These are phyloP conservation scores for Podaxis rugospora DNA, from an alignment of 768 basidiomycete species.

Conservation along the genomic window DNA sequence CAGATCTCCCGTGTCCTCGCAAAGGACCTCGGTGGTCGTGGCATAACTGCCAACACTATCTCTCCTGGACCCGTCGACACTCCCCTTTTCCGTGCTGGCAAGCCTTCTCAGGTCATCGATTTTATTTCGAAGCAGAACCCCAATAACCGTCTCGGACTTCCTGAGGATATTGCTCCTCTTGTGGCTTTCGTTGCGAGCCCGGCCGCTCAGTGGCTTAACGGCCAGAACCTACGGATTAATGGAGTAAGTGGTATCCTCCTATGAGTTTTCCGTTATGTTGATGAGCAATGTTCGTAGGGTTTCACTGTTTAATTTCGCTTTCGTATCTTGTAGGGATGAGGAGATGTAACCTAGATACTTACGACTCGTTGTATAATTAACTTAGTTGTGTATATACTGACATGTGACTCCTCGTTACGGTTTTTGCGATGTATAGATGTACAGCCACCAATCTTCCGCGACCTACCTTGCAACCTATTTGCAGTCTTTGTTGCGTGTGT, in stretches of 20 bases:
- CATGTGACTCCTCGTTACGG: no score
- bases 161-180: conserved; percentile 50
- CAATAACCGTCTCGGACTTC: conserved; percentile 38
- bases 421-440: no score
- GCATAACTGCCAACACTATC: conserved; percentile 55
- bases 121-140: conserved; percentile 43
- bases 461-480: no score
- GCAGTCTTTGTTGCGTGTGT: no score
- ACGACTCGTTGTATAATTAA: not conserved
- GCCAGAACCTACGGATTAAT: conserved; percentile 52
- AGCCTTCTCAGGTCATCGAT: conserved; percentile 41
- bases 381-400: not conserved
- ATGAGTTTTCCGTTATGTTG: not conserved
- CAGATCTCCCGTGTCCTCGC: conserved; percentile 54
- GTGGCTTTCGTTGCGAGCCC: conserved; percentile 50
- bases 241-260: conserved; percentile 36
- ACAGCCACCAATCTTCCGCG: no score
- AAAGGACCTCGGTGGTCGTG: conserved; percentile 49
- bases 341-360: not conserved
- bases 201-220: conserved; percentile 54
- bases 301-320: conserved; percentile 1
- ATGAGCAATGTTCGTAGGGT: not conserved
- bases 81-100: conserved; percentile 50
- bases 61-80: conserved; percentile 56
- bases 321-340: not conserved